These are phyloP conservation scores for Elymus sibiricus DNA, from an alignment of 176 grass and related monocot genomes.

Conservation along the genomic window DNA sequence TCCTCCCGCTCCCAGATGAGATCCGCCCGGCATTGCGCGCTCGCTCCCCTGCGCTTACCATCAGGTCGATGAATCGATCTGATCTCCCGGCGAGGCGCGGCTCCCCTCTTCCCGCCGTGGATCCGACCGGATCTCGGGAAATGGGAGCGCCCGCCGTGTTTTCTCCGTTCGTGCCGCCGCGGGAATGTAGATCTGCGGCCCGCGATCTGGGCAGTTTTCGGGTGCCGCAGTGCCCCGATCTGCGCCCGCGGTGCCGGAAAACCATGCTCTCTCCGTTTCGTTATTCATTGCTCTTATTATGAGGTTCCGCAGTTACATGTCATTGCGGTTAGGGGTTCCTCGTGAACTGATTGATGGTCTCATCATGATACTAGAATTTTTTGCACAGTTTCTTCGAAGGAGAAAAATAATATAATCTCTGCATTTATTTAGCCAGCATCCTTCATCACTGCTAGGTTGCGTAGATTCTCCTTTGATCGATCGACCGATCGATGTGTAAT, in stretches of 20 bases:
- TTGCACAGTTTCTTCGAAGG: not conserved
- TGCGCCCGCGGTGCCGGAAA: not conserved
- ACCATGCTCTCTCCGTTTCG: not conserved
- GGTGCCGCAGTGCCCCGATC: constrained; percentile 23
- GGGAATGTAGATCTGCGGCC: constrained; percentile 30
- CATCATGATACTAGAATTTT: not conserved
- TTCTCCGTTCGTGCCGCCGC: not conserved
- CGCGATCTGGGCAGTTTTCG: constrained; percentile 38
- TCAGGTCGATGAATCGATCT: not conserved
- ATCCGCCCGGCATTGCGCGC: constrained; percentile 39
- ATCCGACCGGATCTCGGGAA: constrained; percentile 26
- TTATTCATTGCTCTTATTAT: not conserved
- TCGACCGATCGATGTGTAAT: constrained; percentile 8
- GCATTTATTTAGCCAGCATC: not conserved
- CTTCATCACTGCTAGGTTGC: not conserved
- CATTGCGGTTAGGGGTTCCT: not conserved
- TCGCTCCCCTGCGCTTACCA: not conserved
- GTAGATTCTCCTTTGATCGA: not conserved
- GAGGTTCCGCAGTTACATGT: not conserved
- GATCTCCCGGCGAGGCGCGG: not conserved
- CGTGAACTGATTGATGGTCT: not conserved
- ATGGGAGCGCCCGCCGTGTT: not conserved
- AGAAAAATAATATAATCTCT: not conserved
- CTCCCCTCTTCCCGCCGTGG: not conserved
- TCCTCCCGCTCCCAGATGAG: not conserved